Evolutionary conservation across 2,329 filamentous ascomycete genomes (phyloP), one percentile per base, ranked within the genome.

Genomic region (Polychaeton citri): DNA sequence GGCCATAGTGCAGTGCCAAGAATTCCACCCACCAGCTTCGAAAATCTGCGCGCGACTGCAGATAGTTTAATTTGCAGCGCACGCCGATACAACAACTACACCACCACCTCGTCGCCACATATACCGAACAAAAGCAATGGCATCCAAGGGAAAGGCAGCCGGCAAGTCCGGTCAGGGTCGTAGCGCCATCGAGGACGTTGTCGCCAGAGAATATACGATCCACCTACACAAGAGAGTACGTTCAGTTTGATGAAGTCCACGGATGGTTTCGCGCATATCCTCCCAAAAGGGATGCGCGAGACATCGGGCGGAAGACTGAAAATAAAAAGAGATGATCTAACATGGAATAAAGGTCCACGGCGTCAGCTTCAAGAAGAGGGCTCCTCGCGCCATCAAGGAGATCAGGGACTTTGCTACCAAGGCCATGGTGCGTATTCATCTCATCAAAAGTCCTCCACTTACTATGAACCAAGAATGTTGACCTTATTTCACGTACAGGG

Each of bases 181-280:
- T 65, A 94, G 85, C 69, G 92, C 92, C 73, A 94, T 98, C 69
- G 80, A 85, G 69, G 88, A 98, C 71, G 92, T 98, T 64, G 88
- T 98, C 68, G 81, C 90, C 61, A 85, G 90, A 77, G 92, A 98
- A 76, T 98, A 98, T 80, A 98, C 90, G 69, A 96, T 98, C 74
- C 88, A 98, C 79, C 74, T 98, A 59, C 90, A 98, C 84, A 96
- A 94, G 83, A 82, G 88, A 71, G 84, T 92, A 87, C 66, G 81
- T 68, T 75, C 72, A 74, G 74, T 78, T 77, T 78, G 64, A 73
- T 77, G 74, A 77, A 77, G 73, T 77, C 72, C 74, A 76, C 63
- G 62, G 64, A 70, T 63, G 71, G 63, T 47, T 66, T 58, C 42
- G 17, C 17, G 16, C 64, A 59, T 41, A 35, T 35, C 40, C 39